Base-by-base conservation (phyloP, 2,329 filamentous ascomycete species). In the Talaromyces verruculosus region DNA sequence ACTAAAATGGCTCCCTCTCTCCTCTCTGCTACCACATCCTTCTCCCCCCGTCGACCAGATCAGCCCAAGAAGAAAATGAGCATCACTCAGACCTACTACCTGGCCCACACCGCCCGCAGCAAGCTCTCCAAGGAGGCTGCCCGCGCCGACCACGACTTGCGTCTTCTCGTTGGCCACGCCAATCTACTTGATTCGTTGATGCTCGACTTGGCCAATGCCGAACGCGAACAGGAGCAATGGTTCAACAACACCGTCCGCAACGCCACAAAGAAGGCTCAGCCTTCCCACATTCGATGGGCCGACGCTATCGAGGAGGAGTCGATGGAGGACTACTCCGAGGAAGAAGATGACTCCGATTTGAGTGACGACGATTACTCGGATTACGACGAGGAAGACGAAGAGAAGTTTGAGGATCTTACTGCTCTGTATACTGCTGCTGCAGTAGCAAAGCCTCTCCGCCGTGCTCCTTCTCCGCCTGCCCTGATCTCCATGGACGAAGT, bases 141-240 rank as follows among this genome's bases (percentile, higher is more conserved):
- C 80, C 90, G 90, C 75, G 85, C 92, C 74, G 94, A 98, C 78
- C 95, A 98, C 86, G 89, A 98, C 84, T 91, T 99, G 69, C 89
- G 94, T 77, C 88, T 96, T 55, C 90, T 99, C 68, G 95, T 99
- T 73, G 95, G 94, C 75, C 95, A 99, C 82, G 95, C 95, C 84
- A 99, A 98, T 86, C 90, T 98, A 58, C 91, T 99, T 79, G 95
- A 99, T 83, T 90, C 89, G 47, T 84, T 99, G 76, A 98, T 98
- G 95, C 79, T 89, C 68, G 87, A 95, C 72, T 91, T 99, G 67
- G 91, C 93, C 80, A 92, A 96, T 67, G 94, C 94, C 76, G 95
- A 98, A 85, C 88, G 89, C 73, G 93, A 97, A 80, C 95, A 98
- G 82, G 94, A 98, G 82, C 89, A 88, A 71, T 97, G 93, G 93